Conservation (phyloP, 164 flowering plant genomes). For the Umbellularia californica region DNA sequence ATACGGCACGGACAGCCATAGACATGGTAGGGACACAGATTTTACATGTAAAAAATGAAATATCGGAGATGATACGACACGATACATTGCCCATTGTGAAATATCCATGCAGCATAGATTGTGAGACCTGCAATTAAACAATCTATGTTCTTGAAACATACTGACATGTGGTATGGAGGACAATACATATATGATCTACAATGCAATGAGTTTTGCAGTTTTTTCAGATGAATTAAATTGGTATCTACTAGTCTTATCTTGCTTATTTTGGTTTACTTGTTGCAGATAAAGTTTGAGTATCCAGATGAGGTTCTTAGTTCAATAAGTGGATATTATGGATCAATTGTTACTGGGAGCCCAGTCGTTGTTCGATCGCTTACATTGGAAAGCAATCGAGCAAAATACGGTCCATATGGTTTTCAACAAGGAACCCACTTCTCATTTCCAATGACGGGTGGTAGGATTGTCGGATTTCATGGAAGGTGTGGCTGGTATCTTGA, state of each 20-base stretch:
- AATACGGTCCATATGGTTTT: constrained; percentile 69
- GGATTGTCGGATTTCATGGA: constrained; percentile 84
- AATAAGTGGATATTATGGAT: constrained; percentile 56
- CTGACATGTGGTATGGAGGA: background rate
- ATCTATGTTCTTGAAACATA: too few species aligned
- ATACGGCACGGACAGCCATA: too few species aligned
- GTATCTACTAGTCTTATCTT: background rate
- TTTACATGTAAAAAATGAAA: too few species aligned
- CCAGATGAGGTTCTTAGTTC: constrained; percentile 68
- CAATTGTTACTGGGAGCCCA: constrained; percentile 30
- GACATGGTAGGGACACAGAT: too few species aligned
- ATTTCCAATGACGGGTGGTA: constrained; percentile 38
- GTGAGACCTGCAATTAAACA: background rate
- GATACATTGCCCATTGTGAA: too few species aligned
- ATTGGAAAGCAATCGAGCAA: constrained; percentile 52
- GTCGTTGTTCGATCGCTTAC: constrained; percentile 52
- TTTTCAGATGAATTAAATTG: too few species aligned
- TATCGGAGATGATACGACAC: too few species aligned
- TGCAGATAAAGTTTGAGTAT: constrained; percentile 62
- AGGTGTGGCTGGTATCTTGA: constrained; percentile 51
- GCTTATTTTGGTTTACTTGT: background rate
- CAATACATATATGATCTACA: too few species aligned
- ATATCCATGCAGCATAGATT: too few species aligned
- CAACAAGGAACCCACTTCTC: constrained; percentile 58
- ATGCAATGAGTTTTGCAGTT: too few species aligned